These are phyloP conservation scores for Acrocalymma vagum DNA, from an alignment of 2,329 filamentous ascomycete genomes.

Conservation along the genomic window DNA sequence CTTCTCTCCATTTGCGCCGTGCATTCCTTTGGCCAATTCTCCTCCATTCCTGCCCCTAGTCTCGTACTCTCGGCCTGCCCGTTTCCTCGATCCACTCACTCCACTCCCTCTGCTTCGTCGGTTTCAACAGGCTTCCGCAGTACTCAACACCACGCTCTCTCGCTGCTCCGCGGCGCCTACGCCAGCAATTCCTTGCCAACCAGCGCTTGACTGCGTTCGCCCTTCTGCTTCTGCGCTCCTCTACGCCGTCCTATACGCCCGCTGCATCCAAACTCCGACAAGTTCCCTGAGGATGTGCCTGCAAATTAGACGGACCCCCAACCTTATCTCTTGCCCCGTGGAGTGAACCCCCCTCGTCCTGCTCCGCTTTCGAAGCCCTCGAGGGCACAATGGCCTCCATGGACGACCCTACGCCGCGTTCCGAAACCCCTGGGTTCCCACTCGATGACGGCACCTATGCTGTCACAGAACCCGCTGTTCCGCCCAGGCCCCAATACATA, in stretches of 20 bases:
- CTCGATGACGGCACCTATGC: slow-evolving; percentile 14
- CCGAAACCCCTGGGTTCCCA: slow-evolving; percentile 21
- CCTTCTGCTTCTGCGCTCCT: neutral
- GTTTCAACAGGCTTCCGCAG: no score
- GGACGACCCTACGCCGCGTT: slow-evolving; percentile 33
- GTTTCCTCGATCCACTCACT: no score
- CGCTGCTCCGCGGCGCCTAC: no score
- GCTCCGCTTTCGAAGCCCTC: slow-evolving; percentile 12
- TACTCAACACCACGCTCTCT: no score
- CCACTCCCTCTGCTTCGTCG: no score
- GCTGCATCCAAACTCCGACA: slow-evolving; percentile 1
- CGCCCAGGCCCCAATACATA: slow-evolving; percentile 26
- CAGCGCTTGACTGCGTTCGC: neutral
- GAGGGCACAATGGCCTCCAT: slow-evolving; percentile 40
- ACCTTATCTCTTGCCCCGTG: slow-evolving; percentile 29
- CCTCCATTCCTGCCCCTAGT: no score
- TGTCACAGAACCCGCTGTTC: slow-evolving; percentile 16
- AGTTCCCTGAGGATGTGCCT: slow-evolving; percentile 36
- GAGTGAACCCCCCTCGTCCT: slow-evolving; percentile 35
- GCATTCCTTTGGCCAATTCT: no score
- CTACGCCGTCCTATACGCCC: neutral
- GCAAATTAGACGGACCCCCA: slow-evolving; percentile 23
- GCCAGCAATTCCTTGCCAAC: no score
- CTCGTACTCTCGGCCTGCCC: no score
- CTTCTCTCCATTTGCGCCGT: no score